A percentile compares a stretch with the other conserved stretches of the same genome.
phyloP scores from a whole-genome alignment of 345 rosid genomes.

The rapeseed (Brassica napus) region DNA sequence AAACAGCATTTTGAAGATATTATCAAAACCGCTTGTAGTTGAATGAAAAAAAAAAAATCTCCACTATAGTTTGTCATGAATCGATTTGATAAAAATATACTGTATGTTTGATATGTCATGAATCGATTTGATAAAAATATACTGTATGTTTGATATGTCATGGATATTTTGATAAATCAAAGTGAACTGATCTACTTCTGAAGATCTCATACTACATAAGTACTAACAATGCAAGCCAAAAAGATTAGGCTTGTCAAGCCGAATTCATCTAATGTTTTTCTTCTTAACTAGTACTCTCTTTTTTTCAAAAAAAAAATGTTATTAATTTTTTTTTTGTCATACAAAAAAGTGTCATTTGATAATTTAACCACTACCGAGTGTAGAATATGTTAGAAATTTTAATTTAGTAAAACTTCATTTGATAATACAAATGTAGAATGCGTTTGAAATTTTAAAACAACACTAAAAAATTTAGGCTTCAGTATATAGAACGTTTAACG shows the following conservation, averaged over 20 bases:
- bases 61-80: neutral
- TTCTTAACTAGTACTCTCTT: neutral
- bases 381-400: no score
- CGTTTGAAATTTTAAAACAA: no score
- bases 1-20: conserved; percentile 34
- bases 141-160: neutral
- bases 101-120: neutral
- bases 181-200: neutral
- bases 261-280: neutral
- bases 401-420: no score
- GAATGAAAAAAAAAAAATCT: neutral
- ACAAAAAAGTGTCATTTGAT: no score
- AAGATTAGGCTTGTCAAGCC: neutral
- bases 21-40: conserved; percentile 30
- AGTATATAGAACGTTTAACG: no score
- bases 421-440: no score
- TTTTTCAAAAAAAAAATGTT: no score
- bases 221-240: neutral
- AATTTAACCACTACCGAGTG: no score
- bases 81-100: neutral
- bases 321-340: no score
- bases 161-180: neutral
- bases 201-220: neutral
- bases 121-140: neutral
- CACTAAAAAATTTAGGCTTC: no score